Base-by-base conservation (phyloP, 139 green algal species). In the Desmodesmus armatus region DNA sequence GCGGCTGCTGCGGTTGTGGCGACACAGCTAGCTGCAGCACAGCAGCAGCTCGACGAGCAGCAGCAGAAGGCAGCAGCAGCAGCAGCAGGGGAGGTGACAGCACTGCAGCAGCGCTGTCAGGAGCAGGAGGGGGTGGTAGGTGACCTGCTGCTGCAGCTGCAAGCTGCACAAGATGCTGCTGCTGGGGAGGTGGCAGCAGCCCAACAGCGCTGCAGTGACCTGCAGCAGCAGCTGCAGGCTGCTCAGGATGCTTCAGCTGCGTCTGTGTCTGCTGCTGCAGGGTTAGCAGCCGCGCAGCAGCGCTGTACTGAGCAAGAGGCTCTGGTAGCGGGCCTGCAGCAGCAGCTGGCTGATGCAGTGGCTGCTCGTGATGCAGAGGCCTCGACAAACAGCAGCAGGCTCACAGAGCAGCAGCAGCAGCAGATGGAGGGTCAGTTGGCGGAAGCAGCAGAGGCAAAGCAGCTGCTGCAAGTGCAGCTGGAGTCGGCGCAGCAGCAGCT, bases 401-500 rank as follows among this genome's bases (percentile, higher is more conserved):
- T 55, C 7, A 13, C 7, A 13, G 6, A 72, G n/a, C 13, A 41
- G 63, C n/a, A 41, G 63, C 63, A 44, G 69, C 69, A 33, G 37
- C 69, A 33, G 69, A 35, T 33, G 39, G 17, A 33, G n/a, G n/a
- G n/a, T n/a, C n/a, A n/a, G n/a, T n/a, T n/a, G n/a, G n/a, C n/a
- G n/a, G n/a, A n/a, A n/a, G n/a, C n/a, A n/a, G n/a, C n/a, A 49
- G 21, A 43, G 15, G 66, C 43, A 35, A 33, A 49, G 66, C 66
- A 74, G 35, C 33, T 35, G 29, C 21, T 74, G 15, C 66, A 74
- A 29, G 1, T 5, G 66, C 66, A 74, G 66, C 66, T 74, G 66
- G 66, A 74, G 13, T 11, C 35, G 13, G 33, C 66, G 66, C 35
- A 74, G 66, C 66, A 74, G 66, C 66, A 74, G 66, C 66, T 74